Evolutionary conservation across 768 basidiomycete species (phyloP).

Genomic region (Panellus pusillus): DNA sequence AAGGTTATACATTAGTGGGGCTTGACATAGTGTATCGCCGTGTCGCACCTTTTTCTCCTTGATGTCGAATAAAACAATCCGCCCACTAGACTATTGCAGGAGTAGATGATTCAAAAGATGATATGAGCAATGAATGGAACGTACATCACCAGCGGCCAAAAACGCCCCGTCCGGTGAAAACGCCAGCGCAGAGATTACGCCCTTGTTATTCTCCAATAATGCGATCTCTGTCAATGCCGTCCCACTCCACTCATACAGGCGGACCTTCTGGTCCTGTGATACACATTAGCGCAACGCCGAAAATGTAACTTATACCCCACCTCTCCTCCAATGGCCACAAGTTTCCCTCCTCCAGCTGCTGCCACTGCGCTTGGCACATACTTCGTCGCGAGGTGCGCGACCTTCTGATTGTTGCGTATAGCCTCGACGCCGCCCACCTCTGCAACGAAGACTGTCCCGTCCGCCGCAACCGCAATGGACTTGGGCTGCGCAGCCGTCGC

Average conservation of each 20-base stretch:
- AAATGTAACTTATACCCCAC: slow-evolving; percentile 33
- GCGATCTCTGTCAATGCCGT: slow-evolving; percentile 55
- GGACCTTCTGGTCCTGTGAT: slow-evolving; percentile 70
- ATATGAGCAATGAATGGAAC: slow-evolving; percentile 29
- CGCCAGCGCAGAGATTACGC: slow-evolving; percentile 68
- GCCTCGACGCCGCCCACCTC: slow-evolving; percentile 64
- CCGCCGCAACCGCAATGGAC: slow-evolving; percentile 54
- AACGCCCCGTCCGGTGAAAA: slow-evolving; percentile 77
- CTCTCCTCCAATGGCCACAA: slow-evolving; percentile 76
- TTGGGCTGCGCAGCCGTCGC: slow-evolving; percentile 66
- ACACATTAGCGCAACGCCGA: slow-evolving; percentile 1
- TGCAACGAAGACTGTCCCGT: slow-evolving; percentile 65
- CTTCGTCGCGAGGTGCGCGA: slow-evolving; percentile 53
- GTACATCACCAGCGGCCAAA: slow-evolving; percentile 85
- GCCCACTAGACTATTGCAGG: slow-evolving; percentile 66
- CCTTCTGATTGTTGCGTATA: slow-evolving; percentile 67
- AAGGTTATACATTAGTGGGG: neutral
- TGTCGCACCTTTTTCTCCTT: slow-evolving; percentile 56
- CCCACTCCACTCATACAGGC: slow-evolving; percentile 72
- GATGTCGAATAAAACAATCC: slow-evolving; percentile 76
- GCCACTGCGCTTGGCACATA: slow-evolving; percentile 60
- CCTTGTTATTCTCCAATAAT: slow-evolving; percentile 67
- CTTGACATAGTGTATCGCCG: slow-evolving; percentile 26
- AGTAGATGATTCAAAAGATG: neutral
- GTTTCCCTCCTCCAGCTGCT: slow-evolving; percentile 34